Evolutionary conservation across 164 flowering plant species (phyloP), one percentile per base, ranked within the genome.

Genomic region (Macadamia integrifolia): DNA sequence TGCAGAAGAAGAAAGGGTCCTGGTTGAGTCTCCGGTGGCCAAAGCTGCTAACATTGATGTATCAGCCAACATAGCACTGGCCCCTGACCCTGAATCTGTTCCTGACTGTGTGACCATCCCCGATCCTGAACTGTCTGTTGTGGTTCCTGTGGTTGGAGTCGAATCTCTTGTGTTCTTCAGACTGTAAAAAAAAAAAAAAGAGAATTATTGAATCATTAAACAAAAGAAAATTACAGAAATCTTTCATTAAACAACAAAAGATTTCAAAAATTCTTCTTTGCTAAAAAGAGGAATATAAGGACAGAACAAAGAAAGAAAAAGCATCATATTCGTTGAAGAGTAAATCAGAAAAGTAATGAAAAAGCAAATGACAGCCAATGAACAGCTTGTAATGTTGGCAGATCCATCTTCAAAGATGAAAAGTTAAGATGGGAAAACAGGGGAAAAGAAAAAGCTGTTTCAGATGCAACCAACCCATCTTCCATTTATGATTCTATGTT

Each of bases 11-110:
- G 78, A 70, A 48, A 63, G 57, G 46, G 74, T 66, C 59, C 78
- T 75, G 18, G 80, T 62, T 42, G 96, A 80, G 49, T 71, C 88
- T 43, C 96, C 96, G 83, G 86, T 87, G 30, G 96, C 96, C 66
- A 90, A 73, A 43, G 88, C 91, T 64, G 88, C 91, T 75, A 90
- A 69, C 85, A 85, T 88, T 50, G 96, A 88, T 58, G 86, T 87
- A 75, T 87, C 93, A 1, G 88, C 69, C 82, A 73, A 87, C 97
- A 76, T 88, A 83, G 58, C 57, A 10, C 59, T 56, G 6, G 64
- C 6, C 30, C 69, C 72, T 30, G 69, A 56, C 29, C 55, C 65
- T 40, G 71, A 61, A 5, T 42, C 71, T 23, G 68, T 28, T 6
- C 64, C 50, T 12, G 74, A 46, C 23, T 3, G 49, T 35, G 72